phyloP scores from a whole-genome alignment of 352 stramenopile species.

The Phytophthora aleatoria region DNA sequence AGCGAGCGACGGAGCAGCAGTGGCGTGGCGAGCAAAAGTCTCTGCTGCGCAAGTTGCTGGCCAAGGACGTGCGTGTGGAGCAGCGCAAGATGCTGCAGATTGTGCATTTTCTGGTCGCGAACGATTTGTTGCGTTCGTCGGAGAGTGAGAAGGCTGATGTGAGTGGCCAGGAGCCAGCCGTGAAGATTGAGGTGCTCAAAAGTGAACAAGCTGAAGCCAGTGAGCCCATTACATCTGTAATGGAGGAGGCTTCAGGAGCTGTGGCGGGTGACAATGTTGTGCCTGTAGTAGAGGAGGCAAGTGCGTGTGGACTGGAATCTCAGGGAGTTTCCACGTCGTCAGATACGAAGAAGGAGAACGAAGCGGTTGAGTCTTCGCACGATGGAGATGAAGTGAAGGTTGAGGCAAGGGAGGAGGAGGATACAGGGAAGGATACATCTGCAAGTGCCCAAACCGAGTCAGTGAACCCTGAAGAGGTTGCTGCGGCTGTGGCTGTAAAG shows the following conservation, averaged over 20 bases:
- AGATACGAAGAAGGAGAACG: slow-evolving; percentile 7
- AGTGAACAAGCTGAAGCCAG: slow-evolving; percentile 30
- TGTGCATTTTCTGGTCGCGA: slow-evolving; percentile 63
- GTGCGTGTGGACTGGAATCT: slow-evolving; percentile 31
- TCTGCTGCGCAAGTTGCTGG: slow-evolving; percentile 74
- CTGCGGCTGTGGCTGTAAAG: slow-evolving; percentile 19
- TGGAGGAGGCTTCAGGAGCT: slow-evolving; percentile 28
- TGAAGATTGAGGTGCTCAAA: slow-evolving; percentile 30
- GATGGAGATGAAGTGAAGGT: slow-evolving; percentile 6
- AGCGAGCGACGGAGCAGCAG: slow-evolving; percentile 59
- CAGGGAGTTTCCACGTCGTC: slow-evolving; percentile 19
- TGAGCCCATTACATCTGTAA: slow-evolving; percentile 33
- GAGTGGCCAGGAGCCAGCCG: slow-evolving; percentile 12
- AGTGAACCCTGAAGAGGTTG: slow-evolving; percentile 26
- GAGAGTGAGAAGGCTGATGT: slow-evolving; percentile 9
- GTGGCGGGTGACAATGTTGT: slow-evolving; percentile 15
- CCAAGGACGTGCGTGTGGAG: slow-evolving; percentile 72
- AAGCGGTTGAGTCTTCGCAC: neutral
- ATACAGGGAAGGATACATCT: slow-evolving; percentile 11
- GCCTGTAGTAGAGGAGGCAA: slow-evolving; percentile 31
- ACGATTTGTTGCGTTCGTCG: slow-evolving; percentile 56
- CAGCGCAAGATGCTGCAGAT: slow-evolving; percentile 81
- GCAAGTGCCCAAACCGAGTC: slow-evolving; percentile 13
- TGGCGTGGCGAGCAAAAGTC: slow-evolving; percentile 71
- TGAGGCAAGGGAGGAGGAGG: slow-evolving; percentile 10